Evolutionary conservation across 2,329 filamentous ascomycete species (phyloP).

Genomic region (Cytospora paraplurivora): DNA sequence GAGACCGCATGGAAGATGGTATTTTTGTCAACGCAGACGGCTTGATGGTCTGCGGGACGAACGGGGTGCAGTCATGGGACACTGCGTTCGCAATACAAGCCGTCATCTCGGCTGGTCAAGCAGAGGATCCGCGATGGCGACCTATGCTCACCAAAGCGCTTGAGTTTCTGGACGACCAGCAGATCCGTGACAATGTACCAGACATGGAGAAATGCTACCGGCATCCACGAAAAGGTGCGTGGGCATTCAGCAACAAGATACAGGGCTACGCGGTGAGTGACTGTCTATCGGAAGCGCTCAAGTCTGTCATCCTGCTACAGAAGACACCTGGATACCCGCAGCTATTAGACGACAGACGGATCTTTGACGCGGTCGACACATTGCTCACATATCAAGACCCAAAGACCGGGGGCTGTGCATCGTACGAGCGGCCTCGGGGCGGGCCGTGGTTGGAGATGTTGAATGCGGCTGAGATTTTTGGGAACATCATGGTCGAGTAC

Average conservation of each 20-base stretch:
- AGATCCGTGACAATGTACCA: conserved; percentile 80
- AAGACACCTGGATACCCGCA: conserved; percentile 73
- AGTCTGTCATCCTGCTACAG: conserved; percentile 80
- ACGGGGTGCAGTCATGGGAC: conserved; percentile 98
- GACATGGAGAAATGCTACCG: conserved; percentile 83
- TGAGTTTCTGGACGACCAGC: conserved; percentile 84
- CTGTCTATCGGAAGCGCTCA: conserved; percentile 88
- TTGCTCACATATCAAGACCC: conserved; percentile 88
- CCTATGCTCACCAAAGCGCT: conserved; percentile 83
- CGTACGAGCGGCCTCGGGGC: conserved; percentile 83
- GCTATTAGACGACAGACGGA: conserved; percentile 72
- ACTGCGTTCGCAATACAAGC: conserved; percentile 88
- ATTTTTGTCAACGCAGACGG: conserved; percentile 92
- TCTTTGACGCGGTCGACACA: conserved; percentile 88
- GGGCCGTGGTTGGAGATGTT: conserved; percentile 78
- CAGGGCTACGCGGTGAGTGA: conserved; percentile 97
- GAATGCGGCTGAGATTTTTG: conserved; percentile 96
- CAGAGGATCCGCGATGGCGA: conserved; percentile 74
- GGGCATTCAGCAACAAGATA: conserved; percentile 90
- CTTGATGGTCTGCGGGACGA: conserved; percentile 94
- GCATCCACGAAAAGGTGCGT: conserved; percentile 87
- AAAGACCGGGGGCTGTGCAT: conserved; percentile 78
- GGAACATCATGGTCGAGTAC: conserved; percentile 97
- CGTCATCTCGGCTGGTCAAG: conserved; percentile 75
- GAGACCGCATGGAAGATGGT: conserved; percentile 81